A percentile compares a stretch with the other conserved stretches of the same genome.
phyloP scores from a whole-genome alignment of 2,329 filamentous ascomycete species.

The Exophiala aquamarina region DNA sequence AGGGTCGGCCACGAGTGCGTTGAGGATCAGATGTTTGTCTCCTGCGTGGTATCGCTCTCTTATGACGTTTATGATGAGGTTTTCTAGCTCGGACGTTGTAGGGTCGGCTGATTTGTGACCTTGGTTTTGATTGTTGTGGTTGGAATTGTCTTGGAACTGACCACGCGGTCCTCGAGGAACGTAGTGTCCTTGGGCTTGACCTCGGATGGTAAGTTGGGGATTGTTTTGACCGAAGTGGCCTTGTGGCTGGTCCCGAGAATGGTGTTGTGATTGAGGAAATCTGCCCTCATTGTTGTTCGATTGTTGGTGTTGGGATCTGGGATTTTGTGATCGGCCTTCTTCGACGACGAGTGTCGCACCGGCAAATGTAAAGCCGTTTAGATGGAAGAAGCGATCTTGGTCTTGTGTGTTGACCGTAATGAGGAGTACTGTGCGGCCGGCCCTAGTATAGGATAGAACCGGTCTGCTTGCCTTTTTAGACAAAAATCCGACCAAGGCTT shows the following conservation, averaged over 20 bases:
- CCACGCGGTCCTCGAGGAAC: slow-evolving; percentile 15
- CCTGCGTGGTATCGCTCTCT: slow-evolving; percentile 69
- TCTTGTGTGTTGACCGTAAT: slow-evolving; percentile 25
- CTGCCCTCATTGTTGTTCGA: background rate
- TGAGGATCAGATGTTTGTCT: slow-evolving; percentile 78
- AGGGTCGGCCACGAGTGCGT: slow-evolving; percentile 70
- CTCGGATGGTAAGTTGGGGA: slow-evolving; percentile 10
- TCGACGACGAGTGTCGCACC: slow-evolving; percentile 58
- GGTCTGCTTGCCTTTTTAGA: slow-evolving; percentile 65
- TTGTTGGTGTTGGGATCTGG: slow-evolving; percentile 2
- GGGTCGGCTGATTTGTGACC: slow-evolving; percentile 6
- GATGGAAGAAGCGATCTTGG: slow-evolving; percentile 47
- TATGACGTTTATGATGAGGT: slow-evolving; percentile 54
- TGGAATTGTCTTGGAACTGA: slow-evolving; percentile 4
- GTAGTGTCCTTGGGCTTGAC: too few relatives aligned
- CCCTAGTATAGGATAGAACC: slow-evolving; percentile 43
- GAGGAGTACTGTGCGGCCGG: slow-evolving; percentile 21
- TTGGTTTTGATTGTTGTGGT: background rate
- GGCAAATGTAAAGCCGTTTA: slow-evolving; percentile 70
- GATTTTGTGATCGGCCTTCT: slow-evolving; percentile 36
- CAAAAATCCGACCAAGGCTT: slow-evolving; percentile 65
- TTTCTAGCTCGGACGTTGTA: slow-evolving; percentile 35
- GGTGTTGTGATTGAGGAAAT: slow-evolving; percentile 16
- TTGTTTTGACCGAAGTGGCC: slow-evolving; percentile 10
- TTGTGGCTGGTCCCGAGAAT: too few relatives aligned